Evolutionary conservation across 495 filamentous ascomycete genomes (phyloP).

Genomic region (Penicillium argentinense): DNA sequence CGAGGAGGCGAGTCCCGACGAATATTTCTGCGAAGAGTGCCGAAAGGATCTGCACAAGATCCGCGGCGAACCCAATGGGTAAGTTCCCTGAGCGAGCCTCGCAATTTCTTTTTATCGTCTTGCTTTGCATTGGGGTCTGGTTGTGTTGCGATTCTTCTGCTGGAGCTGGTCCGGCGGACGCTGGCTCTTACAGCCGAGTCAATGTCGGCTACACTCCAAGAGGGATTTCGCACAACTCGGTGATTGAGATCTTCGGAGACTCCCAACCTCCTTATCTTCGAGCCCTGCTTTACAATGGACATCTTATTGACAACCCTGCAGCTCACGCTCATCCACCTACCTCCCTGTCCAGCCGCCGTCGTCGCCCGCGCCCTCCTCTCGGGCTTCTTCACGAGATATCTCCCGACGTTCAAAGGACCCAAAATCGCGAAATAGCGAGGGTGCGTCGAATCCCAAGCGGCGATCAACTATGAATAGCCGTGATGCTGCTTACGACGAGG

Average conservation of each 20-base stretch:
- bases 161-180: not conserved
- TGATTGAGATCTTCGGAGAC: too few species aligned
- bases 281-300: not conserved
- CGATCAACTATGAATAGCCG: constrained; percentile 98
- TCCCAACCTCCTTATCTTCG: not conserved
- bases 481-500: constrained; percentile 92
- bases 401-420: constrained; percentile 49
- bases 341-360: constrained; percentile 57
- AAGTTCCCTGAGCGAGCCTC: constrained; percentile 40
- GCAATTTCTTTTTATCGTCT: constrained; percentile 10
- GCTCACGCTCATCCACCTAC: constrained; percentile 67
- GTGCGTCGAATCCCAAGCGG: constrained; percentile 61
- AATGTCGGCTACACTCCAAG: too few species aligned
- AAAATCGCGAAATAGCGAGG: constrained; percentile 47
- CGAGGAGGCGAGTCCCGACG: constrained; percentile 84
- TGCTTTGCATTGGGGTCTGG: too few species aligned
- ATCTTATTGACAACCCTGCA: constrained; percentile 38
- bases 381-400: constrained; percentile 45
- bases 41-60: constrained; percentile 87
- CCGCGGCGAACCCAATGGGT: constrained; percentile 80
- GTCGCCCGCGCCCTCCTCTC: constrained; percentile 46
- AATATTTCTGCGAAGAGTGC: constrained; percentile 97
- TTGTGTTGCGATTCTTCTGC: not conserved
- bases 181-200: not conserved
- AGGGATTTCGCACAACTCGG: too few species aligned